Conservation (phyloP, 2,329 filamentous ascomycete genomes). For the Paramyrothecium roridum region DNA sequence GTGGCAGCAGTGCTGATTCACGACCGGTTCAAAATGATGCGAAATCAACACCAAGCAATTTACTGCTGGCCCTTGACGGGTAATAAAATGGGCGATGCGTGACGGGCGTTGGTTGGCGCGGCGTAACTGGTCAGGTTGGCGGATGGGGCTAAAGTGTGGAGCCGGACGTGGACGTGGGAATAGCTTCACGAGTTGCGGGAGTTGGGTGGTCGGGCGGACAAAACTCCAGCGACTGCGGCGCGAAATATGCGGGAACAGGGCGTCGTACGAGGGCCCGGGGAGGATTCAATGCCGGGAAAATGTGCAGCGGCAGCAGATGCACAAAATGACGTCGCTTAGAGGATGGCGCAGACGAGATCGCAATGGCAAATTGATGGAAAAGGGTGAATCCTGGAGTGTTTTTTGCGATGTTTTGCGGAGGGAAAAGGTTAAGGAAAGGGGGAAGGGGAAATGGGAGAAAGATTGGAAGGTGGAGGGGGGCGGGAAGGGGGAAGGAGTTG, state of each 20-base stretch:
- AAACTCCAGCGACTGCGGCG: conserved; percentile 4
- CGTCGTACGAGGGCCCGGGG: conserved; percentile 14
- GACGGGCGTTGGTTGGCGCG: neutral
- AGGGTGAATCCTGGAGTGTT: conserved; percentile 26
- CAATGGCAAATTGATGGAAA: conserved; percentile 40
- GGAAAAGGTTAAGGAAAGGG: conserved; percentile 20
- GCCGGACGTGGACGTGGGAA: conserved; percentile 24
- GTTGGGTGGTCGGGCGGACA: conserved; percentile 17
- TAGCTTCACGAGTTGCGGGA: conserved; percentile 32
- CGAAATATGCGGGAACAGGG: conserved; percentile 14
- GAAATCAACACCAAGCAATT: no score
- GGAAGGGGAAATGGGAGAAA: conserved; percentile 16
- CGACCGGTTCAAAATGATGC: no score
- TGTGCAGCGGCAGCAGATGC: conserved; percentile 24
- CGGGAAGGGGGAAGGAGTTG: conserved; percentile 17
- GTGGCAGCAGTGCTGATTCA: no score
- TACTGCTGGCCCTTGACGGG: no score
- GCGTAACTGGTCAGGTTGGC: conserved; percentile 1
- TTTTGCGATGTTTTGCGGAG: conserved; percentile 20
- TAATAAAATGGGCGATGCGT: neutral
- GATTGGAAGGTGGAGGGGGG: conserved; percentile 19
- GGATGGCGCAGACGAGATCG: conserved; percentile 29
- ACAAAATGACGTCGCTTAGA: conserved; percentile 31
- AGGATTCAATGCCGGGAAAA: conserved; percentile 17
- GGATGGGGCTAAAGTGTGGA: conserved; percentile 11